Evolutionary conservation across 345 rosid genomes (phyloP).

Genomic region (Brassica juncea): DNA sequence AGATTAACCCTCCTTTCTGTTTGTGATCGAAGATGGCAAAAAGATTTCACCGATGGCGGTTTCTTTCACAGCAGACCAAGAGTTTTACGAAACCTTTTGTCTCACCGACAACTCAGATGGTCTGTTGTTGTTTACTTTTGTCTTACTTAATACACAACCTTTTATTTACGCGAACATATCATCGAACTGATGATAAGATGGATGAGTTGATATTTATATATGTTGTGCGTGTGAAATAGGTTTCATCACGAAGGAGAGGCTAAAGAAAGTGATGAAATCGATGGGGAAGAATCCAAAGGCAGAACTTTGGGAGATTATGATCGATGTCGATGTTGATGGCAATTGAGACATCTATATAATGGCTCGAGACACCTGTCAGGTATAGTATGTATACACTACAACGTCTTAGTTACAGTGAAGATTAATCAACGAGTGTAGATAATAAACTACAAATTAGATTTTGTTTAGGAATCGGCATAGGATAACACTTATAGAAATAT

Average conservation of each 20-base stretch:
- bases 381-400: conserved; percentile 3
- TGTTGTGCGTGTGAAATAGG: conserved; percentile 13
- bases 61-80: conserved; percentile 40
- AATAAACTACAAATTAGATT: neutral
- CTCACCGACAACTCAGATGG: conserved; percentile 39
- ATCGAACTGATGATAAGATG: neutral
- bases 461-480: neutral
- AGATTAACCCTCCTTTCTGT: conserved; percentile 4
- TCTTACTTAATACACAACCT: neutral
- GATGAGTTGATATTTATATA: neutral
- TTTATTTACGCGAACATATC: neutral
- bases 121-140: conserved; percentile 3
- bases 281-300: conserved; percentile 37
- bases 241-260: neutral
- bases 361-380: conserved; percentile 38
- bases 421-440: neutral
- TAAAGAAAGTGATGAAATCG: conserved; percentile 32
- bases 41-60: neutral
- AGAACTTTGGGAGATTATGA: conserved; percentile 34
- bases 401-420: neutral
- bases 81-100: conserved; percentile 37
- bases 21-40: conserved; percentile 26
- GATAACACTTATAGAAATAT: neutral
- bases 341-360: conserved; percentile 34
- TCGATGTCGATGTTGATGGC: conserved; percentile 31